Evolutionary conservation across 2,329 filamentous ascomycete genomes (phyloP), one percentile per base, ranked within the genome.

Genomic region (Scedosporium minutisporum): DNA sequence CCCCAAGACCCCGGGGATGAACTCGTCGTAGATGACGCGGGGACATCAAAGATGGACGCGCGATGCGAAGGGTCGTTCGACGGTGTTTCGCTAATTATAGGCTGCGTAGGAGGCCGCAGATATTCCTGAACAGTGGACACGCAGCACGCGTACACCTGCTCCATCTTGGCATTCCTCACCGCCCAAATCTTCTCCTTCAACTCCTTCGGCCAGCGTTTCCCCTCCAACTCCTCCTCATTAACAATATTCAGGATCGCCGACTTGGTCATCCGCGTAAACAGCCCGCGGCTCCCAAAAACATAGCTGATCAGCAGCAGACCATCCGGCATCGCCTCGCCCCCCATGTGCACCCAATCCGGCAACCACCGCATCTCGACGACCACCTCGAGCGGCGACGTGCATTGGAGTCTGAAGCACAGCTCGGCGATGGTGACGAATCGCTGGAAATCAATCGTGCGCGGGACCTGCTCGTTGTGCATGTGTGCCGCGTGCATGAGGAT

Each of bases 401-500:
- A 79, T 62, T 74, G 78, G 65, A 83, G 83, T 38, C 75, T 73
- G 65, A 81, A 70, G 58, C 75, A 82, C 18, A 76, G 78, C 63
- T 82, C 77, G 0, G 81, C 79, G 60, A 84, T 76, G 25, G 79
- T 79, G 9, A 82, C 78, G 63, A 84, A 82, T 57, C 77, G 74
- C 23, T 76, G 73, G 63, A 82, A 83, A 0, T 69, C 70, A 5
- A 83, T 73, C 6, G 78, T 74, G 6, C 75, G 72, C 0, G 81
- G 80, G 4, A 83, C 70, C 61, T 73, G 71, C 6, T 77, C 72
- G 57, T 75, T 76, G 63, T 81, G 80, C 72, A 79, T 75, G 65
- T 83, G 80, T 0, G 80, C 80, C 2, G 81, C 82, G 63, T 82
- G 76, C 2, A 84, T 70, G 0, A 84, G 65, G 1, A 78, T 77